Evolutionary conservation across 106 monocot genomes (phyloP).

Genomic region (Cymbidium sinense): DNA sequence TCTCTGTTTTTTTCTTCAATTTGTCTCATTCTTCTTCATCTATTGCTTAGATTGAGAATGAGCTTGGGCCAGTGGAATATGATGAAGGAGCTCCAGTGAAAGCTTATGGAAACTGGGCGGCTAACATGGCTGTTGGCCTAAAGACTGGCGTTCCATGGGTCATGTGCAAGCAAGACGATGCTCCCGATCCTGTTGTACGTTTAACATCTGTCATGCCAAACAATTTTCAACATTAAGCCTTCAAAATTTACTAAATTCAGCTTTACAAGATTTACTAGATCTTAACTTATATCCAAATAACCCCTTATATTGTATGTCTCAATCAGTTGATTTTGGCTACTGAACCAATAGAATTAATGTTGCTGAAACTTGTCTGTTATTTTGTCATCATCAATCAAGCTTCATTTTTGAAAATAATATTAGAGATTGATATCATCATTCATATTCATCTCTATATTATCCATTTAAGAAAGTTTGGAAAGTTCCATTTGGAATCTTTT

Average conservation of each 20-base stretch:
- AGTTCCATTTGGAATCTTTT: not conserved
- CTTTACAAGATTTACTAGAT: too few species aligned
- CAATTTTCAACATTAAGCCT: too few species aligned
- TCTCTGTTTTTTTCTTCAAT: not conserved
- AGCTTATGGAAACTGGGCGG: slow-evolving; percentile 73
- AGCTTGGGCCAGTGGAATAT: slow-evolving; percentile 74
- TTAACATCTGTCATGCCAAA: too few species aligned
- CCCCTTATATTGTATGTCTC: not conserved
- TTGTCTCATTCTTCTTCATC: not conserved
- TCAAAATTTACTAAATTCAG: too few species aligned
- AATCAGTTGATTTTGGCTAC: not conserved
- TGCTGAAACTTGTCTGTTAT: not conserved
- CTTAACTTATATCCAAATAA: too few species aligned
- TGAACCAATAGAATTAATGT: not conserved
- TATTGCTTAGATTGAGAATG: slow-evolving; percentile 73
- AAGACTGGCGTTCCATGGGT: slow-evolving; percentile 92
- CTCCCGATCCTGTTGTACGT: slow-evolving; percentile 94
- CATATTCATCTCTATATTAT: not conserved
- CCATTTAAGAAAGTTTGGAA: slow-evolving; percentile 4
- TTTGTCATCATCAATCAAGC: not conserved
- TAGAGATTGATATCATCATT: not conserved
- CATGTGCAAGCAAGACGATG: slow-evolving; percentile 99
- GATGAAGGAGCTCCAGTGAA: slow-evolving; percentile 46
- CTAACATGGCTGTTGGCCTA: slow-evolving; percentile 76
- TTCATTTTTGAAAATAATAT: not conserved